Evolutionary conservation across 305 asterid genomes (phyloP).

Genomic region (Solanum aculeatissimum): DNA sequence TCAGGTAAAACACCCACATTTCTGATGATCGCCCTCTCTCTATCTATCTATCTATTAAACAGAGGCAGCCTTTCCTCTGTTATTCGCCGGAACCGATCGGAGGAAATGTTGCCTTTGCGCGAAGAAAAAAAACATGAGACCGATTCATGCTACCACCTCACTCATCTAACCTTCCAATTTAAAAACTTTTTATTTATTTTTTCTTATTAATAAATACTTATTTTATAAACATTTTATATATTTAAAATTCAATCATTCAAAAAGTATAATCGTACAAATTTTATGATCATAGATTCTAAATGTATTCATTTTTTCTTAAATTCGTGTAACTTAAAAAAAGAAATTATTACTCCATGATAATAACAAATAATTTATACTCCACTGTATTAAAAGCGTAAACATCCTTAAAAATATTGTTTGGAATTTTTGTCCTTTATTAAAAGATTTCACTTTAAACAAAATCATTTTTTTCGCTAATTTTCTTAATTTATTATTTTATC

Average conservation of each 20-base stretch:
- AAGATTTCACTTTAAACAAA: too few relatives aligned
- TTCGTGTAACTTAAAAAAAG: too few relatives aligned
- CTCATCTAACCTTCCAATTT: not conserved
- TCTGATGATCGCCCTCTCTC: not conserved
- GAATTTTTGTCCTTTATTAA: too few relatives aligned
- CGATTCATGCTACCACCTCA: not conserved
- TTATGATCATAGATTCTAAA: not conserved
- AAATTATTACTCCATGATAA: too few relatives aligned
- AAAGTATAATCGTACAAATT: not conserved
- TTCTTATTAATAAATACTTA: too few relatives aligned
- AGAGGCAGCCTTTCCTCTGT: not conserved
- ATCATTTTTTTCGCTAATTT: too few relatives aligned
- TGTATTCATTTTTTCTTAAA: not conserved
- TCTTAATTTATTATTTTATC: too few relatives aligned
- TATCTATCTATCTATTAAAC: too few relatives aligned
- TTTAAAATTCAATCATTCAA: not conserved
- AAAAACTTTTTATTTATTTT: too few relatives aligned
- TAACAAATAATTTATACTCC: too few relatives aligned
- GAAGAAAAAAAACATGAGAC: not conserved
- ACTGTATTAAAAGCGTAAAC: too few relatives aligned
- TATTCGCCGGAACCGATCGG: not conserved
- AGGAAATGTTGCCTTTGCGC: not conserved
- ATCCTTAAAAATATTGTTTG: too few relatives aligned
- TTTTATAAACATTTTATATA: not conserved
- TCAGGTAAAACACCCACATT: constrained; percentile 64